Evolutionary conservation across 129 eudicot genomes (phyloP).

Genomic region (Lactuca saligna): DNA sequence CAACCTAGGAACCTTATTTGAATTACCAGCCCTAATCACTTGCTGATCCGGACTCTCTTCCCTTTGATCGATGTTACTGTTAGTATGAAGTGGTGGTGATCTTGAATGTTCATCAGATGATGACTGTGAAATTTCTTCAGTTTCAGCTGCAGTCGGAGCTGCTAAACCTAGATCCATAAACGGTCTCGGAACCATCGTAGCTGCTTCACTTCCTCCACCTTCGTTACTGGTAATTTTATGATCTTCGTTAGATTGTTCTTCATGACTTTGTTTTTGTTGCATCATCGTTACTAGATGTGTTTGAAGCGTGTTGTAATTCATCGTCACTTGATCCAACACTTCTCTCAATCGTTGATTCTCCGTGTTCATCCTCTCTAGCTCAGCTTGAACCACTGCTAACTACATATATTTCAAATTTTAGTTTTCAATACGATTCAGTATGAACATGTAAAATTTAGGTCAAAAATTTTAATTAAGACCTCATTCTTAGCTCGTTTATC

Average conservation of each 20-base stretch:
- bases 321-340: constrained; percentile 45
- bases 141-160: constrained; percentile 28
- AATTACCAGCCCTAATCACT: constrained; percentile 22
- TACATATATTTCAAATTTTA: constrained; percentile 24
- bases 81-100: constrained; percentile 20
- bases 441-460: constrained; percentile 1
- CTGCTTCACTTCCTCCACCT: constrained; percentile 27
- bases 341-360: constrained; percentile 57
- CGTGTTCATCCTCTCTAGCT: constrained; percentile 42
- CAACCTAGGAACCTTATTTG: constrained; percentile 49
- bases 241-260: constrained; percentile 33
- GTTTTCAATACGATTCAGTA: background rate
- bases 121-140: constrained; percentile 45
- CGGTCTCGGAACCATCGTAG: constrained; percentile 38
- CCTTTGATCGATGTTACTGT: constrained; percentile 23
- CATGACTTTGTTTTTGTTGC: constrained; percentile 44
- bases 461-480: constrained; percentile 31
- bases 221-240: constrained; percentile 10
- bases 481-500: constrained; percentile 56
- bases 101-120: constrained; percentile 41
- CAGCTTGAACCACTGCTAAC: constrained; percentile 53
- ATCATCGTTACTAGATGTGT: constrained; percentile 53
- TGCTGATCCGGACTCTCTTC: constrained; percentile 47
- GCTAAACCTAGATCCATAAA: constrained; percentile 64
- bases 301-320: constrained; percentile 54